phyloP scores from a whole-genome alignment of 495 filamentous ascomycete species.

The Xylaria bambusicola region DNA sequence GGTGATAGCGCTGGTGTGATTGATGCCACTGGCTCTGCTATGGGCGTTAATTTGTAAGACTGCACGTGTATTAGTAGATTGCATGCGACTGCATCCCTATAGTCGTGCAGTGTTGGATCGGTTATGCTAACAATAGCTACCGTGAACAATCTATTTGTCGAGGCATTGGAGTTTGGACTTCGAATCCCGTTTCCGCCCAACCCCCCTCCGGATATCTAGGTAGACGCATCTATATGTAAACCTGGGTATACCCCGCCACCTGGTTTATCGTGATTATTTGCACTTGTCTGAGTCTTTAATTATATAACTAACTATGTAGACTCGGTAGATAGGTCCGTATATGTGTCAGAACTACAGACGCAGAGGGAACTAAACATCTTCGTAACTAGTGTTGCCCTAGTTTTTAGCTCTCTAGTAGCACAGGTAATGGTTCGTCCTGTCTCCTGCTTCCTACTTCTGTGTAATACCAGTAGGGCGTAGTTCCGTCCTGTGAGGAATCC shows the following conservation, averaged over 20 bases:
- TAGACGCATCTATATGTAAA: background rate
- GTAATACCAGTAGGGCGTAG: too few species aligned
- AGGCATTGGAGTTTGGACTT: background rate
- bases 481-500: too few species aligned
- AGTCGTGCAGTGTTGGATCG: slow-evolving; percentile 1
- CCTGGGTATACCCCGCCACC: too few species aligned
- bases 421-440: too few species aligned
- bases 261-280: background rate
- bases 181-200: background rate
- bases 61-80: background rate
- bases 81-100: background rate
- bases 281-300: too few species aligned
- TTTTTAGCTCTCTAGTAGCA: too few species aligned
- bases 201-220: too few species aligned
- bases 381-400: background rate
- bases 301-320: too few species aligned
- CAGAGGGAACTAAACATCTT: background rate
- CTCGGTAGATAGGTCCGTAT: too few species aligned
- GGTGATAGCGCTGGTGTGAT: slow-evolving; percentile 11
- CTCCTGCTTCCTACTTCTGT: too few species aligned
- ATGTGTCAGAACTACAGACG: too few species aligned
- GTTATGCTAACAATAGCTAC: background rate
- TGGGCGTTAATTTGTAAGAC: background rate
- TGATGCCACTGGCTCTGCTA: background rate
- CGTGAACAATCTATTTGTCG: background rate